Conservation (phyloP, 768 basidiomycete species). For the Suillus subaureus region DNA sequence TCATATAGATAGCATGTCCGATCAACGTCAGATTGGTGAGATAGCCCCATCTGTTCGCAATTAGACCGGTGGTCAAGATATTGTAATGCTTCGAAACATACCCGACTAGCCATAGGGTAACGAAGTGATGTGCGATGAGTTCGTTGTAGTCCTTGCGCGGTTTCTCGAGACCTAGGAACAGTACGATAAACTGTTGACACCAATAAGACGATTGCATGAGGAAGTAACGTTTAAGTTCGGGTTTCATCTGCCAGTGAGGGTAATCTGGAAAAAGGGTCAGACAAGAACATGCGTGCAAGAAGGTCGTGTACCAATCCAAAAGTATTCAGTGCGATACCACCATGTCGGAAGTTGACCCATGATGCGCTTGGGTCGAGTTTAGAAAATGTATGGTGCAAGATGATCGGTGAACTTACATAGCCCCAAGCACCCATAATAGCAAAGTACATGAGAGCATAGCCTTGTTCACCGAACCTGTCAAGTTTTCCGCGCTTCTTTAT, state of each 20-base stretch:
- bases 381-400: neutral
- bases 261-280: slow-evolving; percentile 53
- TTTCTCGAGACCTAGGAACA: slow-evolving; percentile 86
- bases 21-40: slow-evolving; percentile 79
- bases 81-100: slow-evolving; percentile 38
- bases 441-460: slow-evolving; percentile 86
- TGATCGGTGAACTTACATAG: slow-evolving; percentile 53
- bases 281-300: slow-evolving; percentile 4
- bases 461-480: slow-evolving; percentile 89
- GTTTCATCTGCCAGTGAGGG: slow-evolving; percentile 87
- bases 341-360: slow-evolving; percentile 82
- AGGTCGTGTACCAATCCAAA: slow-evolving; percentile 70
- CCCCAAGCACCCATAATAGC: slow-evolving; percentile 71
- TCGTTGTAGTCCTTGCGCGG: slow-evolving; percentile 91
- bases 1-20: slow-evolving; percentile 90
- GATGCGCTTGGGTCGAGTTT: slow-evolving; percentile 53
- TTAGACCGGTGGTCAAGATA: slow-evolving; percentile 10
- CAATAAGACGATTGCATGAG: slow-evolving; percentile 93
- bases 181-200: slow-evolving; percentile 89
- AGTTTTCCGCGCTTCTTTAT: slow-evolving; percentile 69
- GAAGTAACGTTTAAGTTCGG: slow-evolving; percentile 88
- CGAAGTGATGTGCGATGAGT: slow-evolving; percentile 87
- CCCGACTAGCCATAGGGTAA: slow-evolving; percentile 94
- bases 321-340: slow-evolving; percentile 83
- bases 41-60: slow-evolving; percentile 76